Evolutionary conservation across 2,329 filamentous ascomycete genomes (phyloP).

Genomic region (Teratosphaeria gauchensis): DNA sequence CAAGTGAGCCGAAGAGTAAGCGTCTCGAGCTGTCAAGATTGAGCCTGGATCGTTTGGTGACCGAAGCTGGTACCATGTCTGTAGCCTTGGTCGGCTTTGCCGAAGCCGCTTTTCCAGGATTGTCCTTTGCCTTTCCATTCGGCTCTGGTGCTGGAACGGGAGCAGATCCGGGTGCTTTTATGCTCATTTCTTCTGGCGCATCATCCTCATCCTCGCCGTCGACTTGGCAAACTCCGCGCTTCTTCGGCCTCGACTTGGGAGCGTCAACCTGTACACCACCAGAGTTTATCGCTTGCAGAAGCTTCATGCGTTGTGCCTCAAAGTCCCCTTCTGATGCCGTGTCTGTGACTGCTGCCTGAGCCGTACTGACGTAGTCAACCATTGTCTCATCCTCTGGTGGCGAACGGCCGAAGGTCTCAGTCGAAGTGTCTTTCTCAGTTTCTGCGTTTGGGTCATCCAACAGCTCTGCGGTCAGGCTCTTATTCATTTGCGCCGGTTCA

Average conservation of each 20-base stretch:
- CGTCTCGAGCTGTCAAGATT: conserved; percentile 56
- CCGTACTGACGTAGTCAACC: background rate
- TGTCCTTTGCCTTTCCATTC: background rate
- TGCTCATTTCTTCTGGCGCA: conserved; percentile 13
- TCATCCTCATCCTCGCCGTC: conserved; percentile 8
- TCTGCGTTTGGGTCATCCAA: background rate
- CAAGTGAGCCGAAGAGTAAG: conserved; percentile 63
- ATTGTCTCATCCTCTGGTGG: background rate
- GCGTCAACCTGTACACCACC: conserved; percentile 42
- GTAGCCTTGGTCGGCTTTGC: background rate
- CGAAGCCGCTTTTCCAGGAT: background rate
- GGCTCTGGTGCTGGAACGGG: background rate
- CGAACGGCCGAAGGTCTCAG: conserved; percentile 1
- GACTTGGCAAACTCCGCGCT: background rate
- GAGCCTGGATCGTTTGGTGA: conserved; percentile 33
- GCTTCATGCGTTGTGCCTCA: conserved; percentile 40
- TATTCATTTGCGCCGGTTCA: background rate
- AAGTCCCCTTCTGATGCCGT: conserved; percentile 16
- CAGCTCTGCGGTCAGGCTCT: background rate
- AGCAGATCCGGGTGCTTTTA: background rate
- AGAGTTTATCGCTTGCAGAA: conserved; percentile 42
- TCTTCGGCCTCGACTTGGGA: background rate
- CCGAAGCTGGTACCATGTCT: conserved; percentile 7
- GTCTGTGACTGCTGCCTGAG: background rate
- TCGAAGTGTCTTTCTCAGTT: conserved; percentile 1